Evolutionary conservation across 225 moss, liverwort and hornwort species (phyloP), one percentile per base, ranked within the genome.

Genomic region (Antitrichia curtipendula): DNA sequence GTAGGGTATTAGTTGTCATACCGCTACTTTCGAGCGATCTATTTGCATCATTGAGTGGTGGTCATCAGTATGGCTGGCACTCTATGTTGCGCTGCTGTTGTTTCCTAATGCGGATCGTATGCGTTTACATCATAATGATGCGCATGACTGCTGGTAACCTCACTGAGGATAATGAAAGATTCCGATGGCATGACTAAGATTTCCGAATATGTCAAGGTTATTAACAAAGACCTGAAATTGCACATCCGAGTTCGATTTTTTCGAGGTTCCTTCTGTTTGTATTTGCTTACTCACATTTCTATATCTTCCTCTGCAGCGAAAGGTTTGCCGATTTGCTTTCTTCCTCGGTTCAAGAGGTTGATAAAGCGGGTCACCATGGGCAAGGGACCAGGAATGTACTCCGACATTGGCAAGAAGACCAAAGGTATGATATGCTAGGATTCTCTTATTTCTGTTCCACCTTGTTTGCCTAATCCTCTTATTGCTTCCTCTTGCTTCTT

Each of bases 401-500:
- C 92, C 50, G 98, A 97, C 85, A 98, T 98, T 93, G 98, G 98
- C 94, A 98, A 98, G 96, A 98, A 98, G 93, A 94, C 96, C 83
- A 98, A 95, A 94, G 98, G 98, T 98, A 29, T 50, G 90, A 75
- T 60, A 9, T n/a, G 62, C 70, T 75, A 12, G 15, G 13, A 47
- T 68, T 43, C 23, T 59, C 20, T 58, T 7, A 17, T 31, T 13
- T 53, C 52, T 88, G 17, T 72, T 54, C 40, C 32, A 25, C 32
- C 36, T 29, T 43, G 49, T 45, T 58, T 63, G 54, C 45, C 18
- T 49, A 27, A 16, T 65, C 63, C 28, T 53, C 25, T 52, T 50
- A 13, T 50, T 78, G 41, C 66, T 43, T 72, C 32, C 65, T 74
- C 62, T 82, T 56, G 17, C 13, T 34, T 73, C 50, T 40, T 56